These are phyloP conservation scores for Candida maesae DNA, from an alignment of 805 yeast genomes.

Conservation along the genomic window DNA sequence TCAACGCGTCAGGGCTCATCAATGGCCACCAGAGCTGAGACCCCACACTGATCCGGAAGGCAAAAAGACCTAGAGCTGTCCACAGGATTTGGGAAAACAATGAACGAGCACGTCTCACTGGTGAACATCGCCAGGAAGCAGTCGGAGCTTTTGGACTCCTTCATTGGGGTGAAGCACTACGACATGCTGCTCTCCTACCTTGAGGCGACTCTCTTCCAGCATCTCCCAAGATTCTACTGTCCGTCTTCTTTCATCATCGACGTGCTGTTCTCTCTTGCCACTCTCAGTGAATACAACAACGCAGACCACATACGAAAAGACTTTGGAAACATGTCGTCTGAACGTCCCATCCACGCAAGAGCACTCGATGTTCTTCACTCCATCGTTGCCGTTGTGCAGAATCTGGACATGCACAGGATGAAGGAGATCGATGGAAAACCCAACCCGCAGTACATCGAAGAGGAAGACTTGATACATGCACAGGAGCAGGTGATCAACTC, in stretches of 20 bases:
- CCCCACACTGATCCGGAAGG: too few relatives aligned
- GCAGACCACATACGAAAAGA: constrained; percentile 26
- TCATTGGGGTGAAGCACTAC: constrained; percentile 30
- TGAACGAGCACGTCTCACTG: neutral
- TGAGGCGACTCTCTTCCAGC: constrained; percentile 27
- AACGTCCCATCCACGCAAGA: constrained; percentile 31
- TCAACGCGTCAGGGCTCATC: too few relatives aligned
- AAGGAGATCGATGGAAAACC: neutral
- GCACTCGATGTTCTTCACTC: constrained; percentile 29
- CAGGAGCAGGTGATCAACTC: constrained; percentile 11
- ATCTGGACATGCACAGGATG: constrained; percentile 1
- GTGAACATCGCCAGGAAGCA: constrained; percentile 7
- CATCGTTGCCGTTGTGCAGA: constrained; percentile 17
- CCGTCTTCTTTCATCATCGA: constrained; percentile 34
- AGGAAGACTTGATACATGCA: constrained; percentile 16
- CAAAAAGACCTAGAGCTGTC: too few relatives aligned
- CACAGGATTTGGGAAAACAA: too few relatives aligned
- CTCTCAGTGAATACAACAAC: constrained; percentile 29
- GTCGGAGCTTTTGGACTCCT: constrained; percentile 19
- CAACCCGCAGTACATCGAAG: constrained; percentile 3
- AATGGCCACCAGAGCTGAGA: too few relatives aligned
- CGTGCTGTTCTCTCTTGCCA: constrained; percentile 35
- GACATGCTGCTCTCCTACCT: constrained; percentile 34
- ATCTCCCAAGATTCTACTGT: constrained; percentile 24
- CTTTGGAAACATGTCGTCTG: constrained; percentile 23